Base-by-base conservation (phyloP, 768 basidiomycete genomes). In the Cyathus striatus region DNA sequence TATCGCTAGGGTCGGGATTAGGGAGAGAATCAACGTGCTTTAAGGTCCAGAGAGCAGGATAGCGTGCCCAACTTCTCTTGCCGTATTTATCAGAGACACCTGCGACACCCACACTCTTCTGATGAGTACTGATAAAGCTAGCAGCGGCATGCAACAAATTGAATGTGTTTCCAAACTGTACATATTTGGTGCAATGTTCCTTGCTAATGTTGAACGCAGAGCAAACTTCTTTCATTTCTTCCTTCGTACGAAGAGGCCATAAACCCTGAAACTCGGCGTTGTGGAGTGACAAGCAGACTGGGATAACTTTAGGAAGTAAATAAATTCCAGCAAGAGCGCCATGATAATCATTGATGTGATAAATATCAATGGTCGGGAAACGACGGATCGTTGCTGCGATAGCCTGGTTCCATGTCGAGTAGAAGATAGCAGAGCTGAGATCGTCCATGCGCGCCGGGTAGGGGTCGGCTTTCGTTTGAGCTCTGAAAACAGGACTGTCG, bases 41-140 rank as follows among this genome's bases (percentile, higher is more conserved):
- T 45, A 96, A 70, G 3, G 92, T 95, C 93, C 93, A 96, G 3
- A 96, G 73, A 12, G 93, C 93, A 22, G 93, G 93, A 63, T 96
- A 96, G 42, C 93, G 83, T 37, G 93, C 93, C 93, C 93, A 96
- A 52, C 84, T 87, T 35, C 93, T 90, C 65, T 96, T 96, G 20
- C 93, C 93, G 55, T 96, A 94, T 66, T 96, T 96, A 74, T 96
- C 93, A 2, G 93, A 96, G 30, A 96, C 93, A 72, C 93, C 93
- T 32, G 93, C 93, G 17, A 95, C 93, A 59, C 93, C 93, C 23
- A 95, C 57, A 50, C 84, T 87, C 71, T 92, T 95, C 60, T 96
- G 93, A 61, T 96, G 93, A 23, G 79, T 76, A 48, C 87, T 90
- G 66, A 96, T 92, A 64, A 85, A 96, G 20, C 87, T 89, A 1